Percentiles rank a stretch among this genome's conserved stretches.
Conservation (phyloP, 306 rosid genomes). For the Biancaea sappan region DNA sequence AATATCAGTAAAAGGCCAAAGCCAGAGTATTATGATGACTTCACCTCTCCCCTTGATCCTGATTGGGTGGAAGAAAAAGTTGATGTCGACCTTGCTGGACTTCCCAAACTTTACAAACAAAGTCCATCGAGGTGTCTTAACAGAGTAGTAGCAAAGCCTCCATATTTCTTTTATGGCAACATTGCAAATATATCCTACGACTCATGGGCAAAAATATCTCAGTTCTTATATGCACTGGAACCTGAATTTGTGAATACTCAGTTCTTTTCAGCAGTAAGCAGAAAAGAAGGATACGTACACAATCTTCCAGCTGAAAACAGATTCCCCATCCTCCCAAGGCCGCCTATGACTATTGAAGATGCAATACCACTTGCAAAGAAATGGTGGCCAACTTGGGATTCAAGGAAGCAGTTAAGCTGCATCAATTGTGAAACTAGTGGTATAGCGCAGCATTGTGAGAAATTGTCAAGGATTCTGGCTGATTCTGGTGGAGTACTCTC, state of each 20-base stretch:
- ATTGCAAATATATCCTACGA: slow-evolving; percentile 54
- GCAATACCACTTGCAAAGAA: slow-evolving; percentile 66
- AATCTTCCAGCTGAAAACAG: slow-evolving; percentile 85
- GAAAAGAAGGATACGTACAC: slow-evolving; percentile 89
- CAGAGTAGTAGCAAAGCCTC: slow-evolving; percentile 56
- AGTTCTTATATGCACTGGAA: slow-evolving; percentile 68
- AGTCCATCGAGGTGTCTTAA: slow-evolving; percentile 50
- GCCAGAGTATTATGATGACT: slow-evolving; percentile 55
- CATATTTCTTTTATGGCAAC: slow-evolving; percentile 85
- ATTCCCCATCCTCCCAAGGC: slow-evolving; percentile 55
- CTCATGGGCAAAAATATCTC: slow-evolving; percentile 73
- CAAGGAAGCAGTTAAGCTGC: slow-evolving; percentile 66
- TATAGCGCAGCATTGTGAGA: slow-evolving; percentile 61
- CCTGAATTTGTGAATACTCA: slow-evolving; percentile 76
- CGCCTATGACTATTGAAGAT: slow-evolving; percentile 77
- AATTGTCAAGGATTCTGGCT: slow-evolving; percentile 52
- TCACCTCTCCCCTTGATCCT: slow-evolving; percentile 39
- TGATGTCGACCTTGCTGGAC: slow-evolving; percentile 39
- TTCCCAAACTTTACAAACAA: slow-evolving; percentile 40
- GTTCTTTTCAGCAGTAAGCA: slow-evolving; percentile 69
- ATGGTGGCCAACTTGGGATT: slow-evolving; percentile 98
- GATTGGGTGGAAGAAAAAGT: slow-evolving; percentile 63
- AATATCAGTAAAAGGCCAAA: slow-evolving; percentile 65
- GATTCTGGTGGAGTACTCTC: slow-evolving; percentile 55
- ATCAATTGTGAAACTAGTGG: slow-evolving; percentile 66